Percentiles rank a stretch among this genome's conserved stretches.
These are phyloP conservation scores for Byssothecium circinans DNA, from an alignment of 2,329 filamentous ascomycete genomes.

Conservation along the genomic window DNA sequence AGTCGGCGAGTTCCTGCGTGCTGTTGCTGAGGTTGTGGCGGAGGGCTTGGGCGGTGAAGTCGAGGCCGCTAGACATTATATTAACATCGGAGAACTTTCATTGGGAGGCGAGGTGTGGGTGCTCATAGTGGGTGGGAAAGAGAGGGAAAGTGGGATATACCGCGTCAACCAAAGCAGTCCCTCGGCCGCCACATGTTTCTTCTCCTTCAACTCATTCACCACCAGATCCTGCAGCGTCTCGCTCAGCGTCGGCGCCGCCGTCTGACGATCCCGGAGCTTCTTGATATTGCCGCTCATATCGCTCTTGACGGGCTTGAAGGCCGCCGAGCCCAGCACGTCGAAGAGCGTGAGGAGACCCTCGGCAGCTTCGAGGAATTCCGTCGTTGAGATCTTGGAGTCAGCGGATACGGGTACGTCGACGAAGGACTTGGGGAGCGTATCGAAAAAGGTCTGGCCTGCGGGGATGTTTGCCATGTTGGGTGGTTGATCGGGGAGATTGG, in stretches of 20 bases:
- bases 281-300: conserved; percentile 92
- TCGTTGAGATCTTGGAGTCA: conserved; percentile 77
- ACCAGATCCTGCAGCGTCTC: conserved; percentile 82
- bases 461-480: conserved; percentile 35
- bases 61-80: conserved; percentile 68
- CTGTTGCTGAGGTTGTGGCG: conserved; percentile 71
- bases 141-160: conserved; percentile 51
- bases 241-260: conserved; percentile 76
- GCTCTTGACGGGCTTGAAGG: conserved; percentile 87
- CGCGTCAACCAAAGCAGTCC: conserved; percentile 88
- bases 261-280: conserved; percentile 87
- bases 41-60: conserved; percentile 88
- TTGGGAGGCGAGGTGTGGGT: background rate
- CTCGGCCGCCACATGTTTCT: conserved; percentile 86
- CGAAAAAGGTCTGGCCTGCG: conserved; percentile 78
- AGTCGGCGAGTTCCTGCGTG: conserved; percentile 75
- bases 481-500: background rate
- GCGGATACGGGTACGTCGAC: conserved; percentile 75
- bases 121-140: background rate
- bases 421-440: conserved; percentile 83
- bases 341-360: conserved; percentile 78
- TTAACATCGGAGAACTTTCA: no score
- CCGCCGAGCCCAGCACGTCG: conserved; percentile 67
- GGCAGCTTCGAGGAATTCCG: conserved; percentile 86
- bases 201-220: conserved; percentile 82